Base-by-base conservation (phyloP, 1,284 basidiomycete species). In the Heimioporus retisporus region DNA sequence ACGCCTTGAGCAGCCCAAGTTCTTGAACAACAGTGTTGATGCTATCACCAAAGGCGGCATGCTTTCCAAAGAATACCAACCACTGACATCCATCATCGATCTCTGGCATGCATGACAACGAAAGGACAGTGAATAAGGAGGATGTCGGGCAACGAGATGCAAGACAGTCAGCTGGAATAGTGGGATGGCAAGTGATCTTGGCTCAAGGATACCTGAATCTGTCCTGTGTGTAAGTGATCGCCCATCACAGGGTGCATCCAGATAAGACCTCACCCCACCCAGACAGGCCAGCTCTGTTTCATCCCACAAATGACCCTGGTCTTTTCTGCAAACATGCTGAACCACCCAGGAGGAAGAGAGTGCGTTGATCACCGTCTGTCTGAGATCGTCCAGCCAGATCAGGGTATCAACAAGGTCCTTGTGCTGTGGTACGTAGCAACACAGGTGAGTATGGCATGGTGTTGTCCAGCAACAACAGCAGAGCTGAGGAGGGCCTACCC, bases 31-130 rank as follows among this genome's bases (percentile, higher is more conserved):
- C 79, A 19, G 76, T 73, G 48, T 87, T 81, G 56, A 94, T 77
- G n/a, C 87, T 80, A 40, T 90, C 85, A 31, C 81, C 76, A 3
- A 88, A 86, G 16, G 85, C 88, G 55, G 82, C 85, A 1, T 75
- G 78, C 63, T 84, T 83, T 11, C 90, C 85, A 61, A 94, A 81
- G 77, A 90, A 95, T 56, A 88, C 72, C 61, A 83, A 90, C 82
- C 90, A 90, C 70, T 83, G 74, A 72, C 91, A 93, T 2, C 84
- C 89, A 73, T 95, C 94, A 65, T 91, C 88, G 65, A 96, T 88
- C 76, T 94, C 92, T 1, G 93, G 93, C 25, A 96, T 88, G 63
- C 93, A 90, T 53, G 85, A 79, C 76, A 95, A 94, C 1, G 84
- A 79, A 50, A 93, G 73, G 82, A 79, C 6, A 91, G 63, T 7